Evolutionary conservation across 352 stramenopile genomes (phyloP).

Genomic region (Globisporangium camurandrum): DNA sequence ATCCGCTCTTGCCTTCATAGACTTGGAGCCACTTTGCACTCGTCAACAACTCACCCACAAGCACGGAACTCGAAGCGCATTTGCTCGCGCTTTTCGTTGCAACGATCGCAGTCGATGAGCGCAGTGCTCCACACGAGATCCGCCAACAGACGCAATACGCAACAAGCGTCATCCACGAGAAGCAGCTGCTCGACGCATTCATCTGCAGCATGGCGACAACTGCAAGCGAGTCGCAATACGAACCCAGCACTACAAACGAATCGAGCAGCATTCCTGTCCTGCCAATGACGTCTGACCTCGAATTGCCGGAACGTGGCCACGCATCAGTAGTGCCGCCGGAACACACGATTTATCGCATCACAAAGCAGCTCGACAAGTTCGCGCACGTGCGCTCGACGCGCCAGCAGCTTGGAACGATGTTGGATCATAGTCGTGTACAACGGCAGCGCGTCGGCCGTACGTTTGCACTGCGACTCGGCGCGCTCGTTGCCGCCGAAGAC

Average conservation of each 20-base stretch:
- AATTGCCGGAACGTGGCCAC: neutral
- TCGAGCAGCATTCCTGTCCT: neutral
- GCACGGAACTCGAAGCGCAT: constrained; percentile 25
- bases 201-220: constrained; percentile 3
- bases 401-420: constrained; percentile 9
- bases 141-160: constrained; percentile 2
- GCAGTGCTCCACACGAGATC: too few species aligned
- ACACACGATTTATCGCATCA: constrained; percentile 25
- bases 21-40: constrained; percentile 42
- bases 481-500: constrained; percentile 19
- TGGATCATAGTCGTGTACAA: too few species aligned
- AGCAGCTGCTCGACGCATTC: constrained; percentile 6
- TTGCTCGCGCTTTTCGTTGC: constrained; percentile 25
- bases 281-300: neutral
- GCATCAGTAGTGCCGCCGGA: constrained; percentile 1
- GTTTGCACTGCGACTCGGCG: constrained; percentile 18
- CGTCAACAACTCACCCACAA: constrained; percentile 33
- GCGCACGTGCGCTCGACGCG: constrained; percentile 10
- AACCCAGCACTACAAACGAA: neutral
- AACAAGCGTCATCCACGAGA: neutral
- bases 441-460: constrained; percentile 3
- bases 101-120: constrained; percentile 3
- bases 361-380: constrained; percentile 21
- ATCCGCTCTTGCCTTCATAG: constrained; percentile 15
- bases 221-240: neutral